phyloP scores from a whole-genome alignment of 1,139 yeast species.

The Taiozyma onychis region DNA sequence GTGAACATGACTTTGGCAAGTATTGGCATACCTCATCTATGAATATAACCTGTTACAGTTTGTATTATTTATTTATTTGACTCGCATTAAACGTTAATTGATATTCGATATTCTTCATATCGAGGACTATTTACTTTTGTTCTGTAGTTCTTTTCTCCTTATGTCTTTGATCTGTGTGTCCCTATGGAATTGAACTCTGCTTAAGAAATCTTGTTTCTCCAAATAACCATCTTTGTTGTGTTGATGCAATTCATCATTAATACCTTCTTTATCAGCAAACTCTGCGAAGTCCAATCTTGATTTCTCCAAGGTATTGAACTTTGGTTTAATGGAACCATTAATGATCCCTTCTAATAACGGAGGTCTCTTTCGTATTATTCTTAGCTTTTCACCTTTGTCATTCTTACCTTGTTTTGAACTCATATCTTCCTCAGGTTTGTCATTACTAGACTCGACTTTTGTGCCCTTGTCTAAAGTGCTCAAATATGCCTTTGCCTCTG shows the following conservation, averaged over 20 bases:
- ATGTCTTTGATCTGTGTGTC: constrained; percentile 58
- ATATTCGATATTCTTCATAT: neutral
- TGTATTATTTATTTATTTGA: neutral
- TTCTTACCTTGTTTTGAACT: constrained; percentile 8
- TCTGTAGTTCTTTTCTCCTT: constrained; percentile 34
- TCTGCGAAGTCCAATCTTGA: constrained; percentile 94
- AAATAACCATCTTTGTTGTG: constrained; percentile 80
- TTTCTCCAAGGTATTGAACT: constrained; percentile 86
- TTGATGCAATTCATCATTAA: constrained; percentile 72
- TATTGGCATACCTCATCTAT: constrained; percentile 44
- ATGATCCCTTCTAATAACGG: constrained; percentile 71
- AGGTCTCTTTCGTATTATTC: constrained; percentile 55
- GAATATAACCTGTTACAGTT: constrained; percentile 2
- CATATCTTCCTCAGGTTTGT: constrained; percentile 3
- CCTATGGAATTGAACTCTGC: constrained; percentile 63
- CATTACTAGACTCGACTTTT: constrained; percentile 10
- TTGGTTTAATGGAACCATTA: constrained; percentile 52
- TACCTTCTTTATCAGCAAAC: constrained; percentile 82
- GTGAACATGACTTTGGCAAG: constrained; percentile 75
- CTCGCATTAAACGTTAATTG: neutral
- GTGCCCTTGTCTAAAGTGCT: constrained; percentile 28
- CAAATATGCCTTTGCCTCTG: constrained; percentile 80
- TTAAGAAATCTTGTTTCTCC: constrained; percentile 86
- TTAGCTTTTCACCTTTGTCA: constrained; percentile 23
- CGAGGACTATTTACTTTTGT: constrained; percentile 9